Conservation (phyloP, 2,329 filamentous ascomycete species). For the Sordariomycetes sp. region DNA sequence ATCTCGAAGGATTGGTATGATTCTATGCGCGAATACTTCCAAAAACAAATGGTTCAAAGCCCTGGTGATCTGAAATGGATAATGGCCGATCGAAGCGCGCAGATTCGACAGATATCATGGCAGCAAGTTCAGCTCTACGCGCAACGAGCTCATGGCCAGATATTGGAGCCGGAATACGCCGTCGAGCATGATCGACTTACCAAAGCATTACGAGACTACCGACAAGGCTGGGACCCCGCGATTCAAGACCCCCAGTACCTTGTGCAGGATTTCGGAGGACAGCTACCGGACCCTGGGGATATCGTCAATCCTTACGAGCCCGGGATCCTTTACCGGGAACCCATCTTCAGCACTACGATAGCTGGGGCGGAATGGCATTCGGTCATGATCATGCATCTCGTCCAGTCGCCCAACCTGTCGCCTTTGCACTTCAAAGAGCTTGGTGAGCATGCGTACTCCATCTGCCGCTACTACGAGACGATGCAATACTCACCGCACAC, state of each 20-base stretch:
- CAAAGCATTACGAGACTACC: slow-evolving; percentile 38
- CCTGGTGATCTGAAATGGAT: slow-evolving; percentile 57
- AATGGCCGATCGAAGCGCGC: slow-evolving; percentile 57
- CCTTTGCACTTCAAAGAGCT: slow-evolving; percentile 45
- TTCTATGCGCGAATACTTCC: slow-evolving; percentile 53
- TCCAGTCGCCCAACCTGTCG: slow-evolving; percentile 54
- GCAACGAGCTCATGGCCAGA: slow-evolving; percentile 52
- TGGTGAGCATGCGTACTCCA: slow-evolving; percentile 52
- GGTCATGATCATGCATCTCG: slow-evolving; percentile 71
- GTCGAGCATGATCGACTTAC: slow-evolving; percentile 48
- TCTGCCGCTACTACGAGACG: slow-evolving; percentile 72
- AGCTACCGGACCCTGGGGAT: slow-evolving; percentile 46
- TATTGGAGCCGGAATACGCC: slow-evolving; percentile 56
- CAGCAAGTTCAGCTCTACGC: slow-evolving; percentile 76
- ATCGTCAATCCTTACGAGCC: slow-evolving; percentile 67
- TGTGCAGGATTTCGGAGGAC: slow-evolving; percentile 52
- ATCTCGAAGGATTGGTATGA: slow-evolving; percentile 74
- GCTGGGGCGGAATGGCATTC: slow-evolving; percentile 70
- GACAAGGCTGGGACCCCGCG: slow-evolving; percentile 46
- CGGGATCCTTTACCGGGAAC: slow-evolving; percentile 59
- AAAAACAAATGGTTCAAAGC: slow-evolving; percentile 44
- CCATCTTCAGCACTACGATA: slow-evolving; percentile 66
- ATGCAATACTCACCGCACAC: slow-evolving; percentile 63
- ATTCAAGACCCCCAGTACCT: slow-evolving; percentile 54
- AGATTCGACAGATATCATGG: slow-evolving; percentile 63